Base-by-base conservation (phyloP, 805 yeast species). In the Kodamaea hsintzibuensis region DNA sequence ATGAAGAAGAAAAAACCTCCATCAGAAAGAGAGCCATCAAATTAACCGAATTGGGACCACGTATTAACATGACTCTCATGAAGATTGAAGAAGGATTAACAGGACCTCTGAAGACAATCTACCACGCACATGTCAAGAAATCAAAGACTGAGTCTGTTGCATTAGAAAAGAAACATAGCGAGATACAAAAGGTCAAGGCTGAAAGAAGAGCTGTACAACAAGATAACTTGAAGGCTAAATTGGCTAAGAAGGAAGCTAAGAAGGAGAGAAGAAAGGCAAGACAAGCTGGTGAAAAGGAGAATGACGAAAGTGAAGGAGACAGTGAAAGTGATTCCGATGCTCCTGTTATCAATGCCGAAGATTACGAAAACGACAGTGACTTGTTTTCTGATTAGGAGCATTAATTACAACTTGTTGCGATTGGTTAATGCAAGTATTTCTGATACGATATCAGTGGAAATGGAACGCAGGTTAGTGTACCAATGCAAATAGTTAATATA, bases 41-140 rank as follows among this genome's bases (percentile, higher is more conserved):
- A 68, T 77, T 95, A 49, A 89, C 93, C 0, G 99, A 95, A 70
- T 75, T 93, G 48, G 99, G 99, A 0, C 99, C 99, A 38, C 81
- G 99, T 60, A 72, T 95, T 70, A 83, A 82, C 60, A 74, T 95
- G 70, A 77, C 84, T 50, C 74, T 95, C 54, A 74, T 87, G 49
- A 95, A 95, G 73, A 89, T 95, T 51, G 98, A 93, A 71, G 98
- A 93, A 65, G 96, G 95, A 14, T 65, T 76, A 56, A 81, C 89
- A 18, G 93, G 97, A 55, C 76, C 85, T 0, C 97, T 98, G 50
- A 92, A 90, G 72, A 90, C 95, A 14, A 70, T 95, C 56, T 90
- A 88, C 71, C 99, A 95, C 68, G 79, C 89, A 45, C 79, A 76
- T 51, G 77, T 91, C 56, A 73, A 74, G 50, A 92, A 92, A 72